Evolutionary conservation across 164 flowering plant genomes (phyloP).

Genomic region (Annona squamosa): DNA sequence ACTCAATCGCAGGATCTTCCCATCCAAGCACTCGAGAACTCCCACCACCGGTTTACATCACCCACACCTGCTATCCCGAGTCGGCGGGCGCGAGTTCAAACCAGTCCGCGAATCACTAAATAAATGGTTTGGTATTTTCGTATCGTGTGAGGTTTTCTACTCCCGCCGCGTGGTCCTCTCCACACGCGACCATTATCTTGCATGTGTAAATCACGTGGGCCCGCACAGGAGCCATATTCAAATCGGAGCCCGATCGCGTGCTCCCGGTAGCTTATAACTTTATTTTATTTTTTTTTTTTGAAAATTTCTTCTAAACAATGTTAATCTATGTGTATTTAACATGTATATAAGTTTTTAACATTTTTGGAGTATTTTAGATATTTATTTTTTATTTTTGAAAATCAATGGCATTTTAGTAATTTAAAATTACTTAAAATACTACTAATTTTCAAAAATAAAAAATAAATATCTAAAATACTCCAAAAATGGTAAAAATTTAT

Average conservation of each 20-base stretch:
- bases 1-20: neutral
- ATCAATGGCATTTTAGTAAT: too few relatives aligned
- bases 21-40: too few relatives aligned
- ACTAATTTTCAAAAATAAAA: too few relatives aligned
- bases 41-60: neutral
- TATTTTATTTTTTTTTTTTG: too few relatives aligned
- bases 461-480: too few relatives aligned
- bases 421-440: too few relatives aligned
- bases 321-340: neutral
- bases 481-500: too few relatives aligned
- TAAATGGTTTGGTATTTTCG: neutral
- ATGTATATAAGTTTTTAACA: too few relatives aligned
- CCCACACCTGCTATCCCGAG: neutral
- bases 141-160: neutral
- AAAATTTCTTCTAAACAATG: neutral
- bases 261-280: neutral
- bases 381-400: too few relatives aligned
- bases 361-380: too few relatives aligned
- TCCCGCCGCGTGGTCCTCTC: neutral
- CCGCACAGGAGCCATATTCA: neutral
- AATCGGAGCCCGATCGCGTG: neutral
- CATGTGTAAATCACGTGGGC: neutral
- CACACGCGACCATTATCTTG: neutral
- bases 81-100: neutral
- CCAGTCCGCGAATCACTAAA: neutral